Percentiles rank a stretch among this genome's conserved stretches.
phyloP scores from a whole-genome alignment of 257 asterid genomes.

The Gardenia jasminoides region DNA sequence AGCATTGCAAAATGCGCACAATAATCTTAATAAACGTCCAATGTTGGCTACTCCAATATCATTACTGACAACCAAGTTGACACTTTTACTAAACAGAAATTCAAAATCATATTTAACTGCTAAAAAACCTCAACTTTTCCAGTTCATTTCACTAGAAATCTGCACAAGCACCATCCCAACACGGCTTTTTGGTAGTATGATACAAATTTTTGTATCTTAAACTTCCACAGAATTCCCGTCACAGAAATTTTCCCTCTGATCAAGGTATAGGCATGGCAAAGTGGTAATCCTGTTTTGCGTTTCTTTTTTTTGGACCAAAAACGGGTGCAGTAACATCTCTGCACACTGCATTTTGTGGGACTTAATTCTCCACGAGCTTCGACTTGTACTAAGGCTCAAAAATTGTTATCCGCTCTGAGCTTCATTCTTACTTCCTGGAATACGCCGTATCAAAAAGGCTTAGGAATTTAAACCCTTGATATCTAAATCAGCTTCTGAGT shows the following conservation, averaged over 20 bases:
- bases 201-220: neutral
- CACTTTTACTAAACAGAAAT: too few species aligned
- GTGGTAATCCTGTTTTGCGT: neutral
- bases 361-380: too few species aligned
- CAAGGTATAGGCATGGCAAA: neutral
- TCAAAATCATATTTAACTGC: neutral
- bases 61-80: neutral
- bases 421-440: too few species aligned
- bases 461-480: neutral
- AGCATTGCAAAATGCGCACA: too few species aligned
- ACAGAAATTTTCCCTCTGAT: too few species aligned
- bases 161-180: neutral
- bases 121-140: neutral
- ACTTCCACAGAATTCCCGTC: neutral
- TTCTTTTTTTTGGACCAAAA: neutral
- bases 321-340: neutral
- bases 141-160: neutral
- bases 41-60: too few species aligned
- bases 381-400: too few species aligned
- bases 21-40: too few species aligned
- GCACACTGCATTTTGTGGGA: neutral
- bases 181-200: too few species aligned
- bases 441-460: too few species aligned
- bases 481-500: too few species aligned
- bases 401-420: too few species aligned